Percentiles rank a stretch among this genome's conserved stretches.
Evolutionary conservation across 306 rosid genomes (phyloP).

Genomic region (Quercus parvula): DNA sequence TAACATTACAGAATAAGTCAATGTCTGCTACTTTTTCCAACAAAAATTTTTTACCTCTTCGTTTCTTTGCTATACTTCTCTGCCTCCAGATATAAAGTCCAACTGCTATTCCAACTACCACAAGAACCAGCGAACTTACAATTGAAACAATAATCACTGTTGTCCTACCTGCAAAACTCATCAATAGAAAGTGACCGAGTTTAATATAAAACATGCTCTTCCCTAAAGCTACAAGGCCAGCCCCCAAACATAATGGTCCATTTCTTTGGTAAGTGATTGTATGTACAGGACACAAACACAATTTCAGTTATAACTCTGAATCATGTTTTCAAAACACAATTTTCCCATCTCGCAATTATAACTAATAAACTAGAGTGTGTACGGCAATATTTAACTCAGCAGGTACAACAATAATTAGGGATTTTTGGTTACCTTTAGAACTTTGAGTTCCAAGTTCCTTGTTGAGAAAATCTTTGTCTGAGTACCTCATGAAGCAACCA

Average conservation of each 20-base stretch:
- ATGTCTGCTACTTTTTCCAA: not conserved
- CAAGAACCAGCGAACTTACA: conserved; percentile 62
- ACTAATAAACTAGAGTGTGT: too few species aligned
- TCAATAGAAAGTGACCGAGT: conserved; percentile 13
- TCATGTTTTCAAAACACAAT: too few species aligned
- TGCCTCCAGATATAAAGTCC: conserved; percentile 53
- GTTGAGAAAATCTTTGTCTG: conserved; percentile 73
- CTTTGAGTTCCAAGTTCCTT: conserved; percentile 35
- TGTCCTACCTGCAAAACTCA: conserved; percentile 50
- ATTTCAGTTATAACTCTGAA: too few species aligned
- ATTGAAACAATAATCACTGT: conserved; percentile 53
- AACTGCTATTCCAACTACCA: conserved; percentile 39
- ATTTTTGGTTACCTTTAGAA: conserved; percentile 43
- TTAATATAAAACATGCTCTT: not conserved
- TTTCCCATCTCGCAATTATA: not conserved
- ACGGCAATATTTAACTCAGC: too few species aligned
- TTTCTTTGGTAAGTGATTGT: not conserved
- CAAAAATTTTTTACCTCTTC: conserved; percentile 54
- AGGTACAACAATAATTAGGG: too few species aligned
- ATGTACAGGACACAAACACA: too few species aligned
- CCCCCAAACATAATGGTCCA: not conserved
- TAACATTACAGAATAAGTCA: not conserved
- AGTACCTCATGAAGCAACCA: conserved; percentile 95
- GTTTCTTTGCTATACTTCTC: conserved; percentile 66
- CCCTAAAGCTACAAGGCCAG: not conserved